Percentiles rank a stretch among this genome's conserved stretches.
Evolutionary conservation across 2,329 filamentous ascomycete genomes (phyloP).

Genomic region (Nigrospora osmanthi): DNA sequence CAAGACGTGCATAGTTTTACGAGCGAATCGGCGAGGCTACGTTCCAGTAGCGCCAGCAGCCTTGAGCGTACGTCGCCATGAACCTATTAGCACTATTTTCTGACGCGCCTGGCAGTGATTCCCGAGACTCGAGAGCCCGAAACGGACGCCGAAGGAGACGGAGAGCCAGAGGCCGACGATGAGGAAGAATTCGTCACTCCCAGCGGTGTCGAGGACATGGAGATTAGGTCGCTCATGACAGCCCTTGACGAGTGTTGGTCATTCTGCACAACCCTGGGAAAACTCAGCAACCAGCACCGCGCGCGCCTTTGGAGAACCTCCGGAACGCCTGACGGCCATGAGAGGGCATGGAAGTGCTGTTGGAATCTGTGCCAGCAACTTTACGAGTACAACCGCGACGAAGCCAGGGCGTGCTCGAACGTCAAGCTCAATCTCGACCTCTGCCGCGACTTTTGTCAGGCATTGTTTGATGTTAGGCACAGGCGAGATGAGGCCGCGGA

Average conservation of each 20-base stretch:
- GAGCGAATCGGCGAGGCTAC: conserved; percentile 42
- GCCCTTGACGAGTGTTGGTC: conserved; percentile 89
- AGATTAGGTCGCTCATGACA: conserved; percentile 61
- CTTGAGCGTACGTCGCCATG: conserved; percentile 55
- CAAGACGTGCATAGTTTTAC: conserved; percentile 59
- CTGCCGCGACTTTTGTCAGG: conserved; percentile 86
- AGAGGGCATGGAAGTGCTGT: conserved; percentile 87
- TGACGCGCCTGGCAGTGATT: conserved; percentile 38
- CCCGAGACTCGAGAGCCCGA: conserved; percentile 39
- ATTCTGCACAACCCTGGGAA: conserved; percentile 83
- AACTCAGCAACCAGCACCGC: conserved; percentile 75
- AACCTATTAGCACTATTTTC: conserved; percentile 3
- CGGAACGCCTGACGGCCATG: conserved; percentile 67
- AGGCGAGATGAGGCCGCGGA: conserved; percentile 73
- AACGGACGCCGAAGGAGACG: conserved; percentile 35
- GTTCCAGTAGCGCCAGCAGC: conserved; percentile 64
- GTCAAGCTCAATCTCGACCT: conserved; percentile 73
- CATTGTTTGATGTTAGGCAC: conserved; percentile 77
- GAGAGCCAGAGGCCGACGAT: conserved; percentile 47
- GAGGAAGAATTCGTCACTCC: conserved; percentile 37
- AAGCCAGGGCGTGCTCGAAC: conserved; percentile 57
- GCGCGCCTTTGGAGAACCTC: conserved; percentile 71
- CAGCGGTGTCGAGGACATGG: conserved; percentile 41
- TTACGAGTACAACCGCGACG: conserved; percentile 66
- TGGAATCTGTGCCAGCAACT: conserved; percentile 89